Evolutionary conservation across 768 basidiomycete genomes (phyloP).

Genomic region (Pholiota microspora): DNA sequence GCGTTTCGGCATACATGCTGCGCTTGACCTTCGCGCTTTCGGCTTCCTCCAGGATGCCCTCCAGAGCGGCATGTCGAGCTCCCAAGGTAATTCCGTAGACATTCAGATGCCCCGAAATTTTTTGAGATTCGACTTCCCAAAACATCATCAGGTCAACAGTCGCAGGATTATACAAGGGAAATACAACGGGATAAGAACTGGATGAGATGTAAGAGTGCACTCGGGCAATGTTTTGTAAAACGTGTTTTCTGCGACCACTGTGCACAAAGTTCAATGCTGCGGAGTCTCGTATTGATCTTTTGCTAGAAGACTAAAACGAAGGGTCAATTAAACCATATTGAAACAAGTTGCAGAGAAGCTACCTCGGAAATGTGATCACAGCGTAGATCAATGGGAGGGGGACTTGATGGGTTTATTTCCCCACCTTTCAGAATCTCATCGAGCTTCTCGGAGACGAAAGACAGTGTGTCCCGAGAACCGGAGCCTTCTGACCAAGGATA

Average conservation of each 20-base stretch:
- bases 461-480: constrained; percentile 39
- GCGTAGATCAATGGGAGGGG: constrained; percentile 53
- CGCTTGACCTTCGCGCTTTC: constrained; percentile 67
- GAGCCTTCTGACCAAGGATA: constrained; percentile 33
- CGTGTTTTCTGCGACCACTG: constrained; percentile 43
- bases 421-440: constrained; percentile 48
- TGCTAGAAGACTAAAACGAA: constrained; percentile 12
- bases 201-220: constrained; percentile 58
- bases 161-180: constrained; percentile 77
- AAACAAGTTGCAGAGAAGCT: constrained; percentile 5
- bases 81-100: constrained; percentile 63
- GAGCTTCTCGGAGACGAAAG: constrained; percentile 54
- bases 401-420: constrained; percentile 34
- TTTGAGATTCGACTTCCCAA: constrained; percentile 67
- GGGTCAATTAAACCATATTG: neutral
- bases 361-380: constrained; percentile 51
- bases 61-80: constrained; percentile 64
- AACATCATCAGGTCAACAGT: constrained; percentile 72
- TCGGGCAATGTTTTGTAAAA: constrained; percentile 29
- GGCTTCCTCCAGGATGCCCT: constrained; percentile 55
- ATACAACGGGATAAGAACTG: constrained; percentile 52
- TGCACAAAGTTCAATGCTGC: constrained; percentile 48
- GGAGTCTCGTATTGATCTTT: constrained; percentile 23
- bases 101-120: constrained; percentile 59
- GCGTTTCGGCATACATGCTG: constrained; percentile 91